Conservation (phyloP, 257 asterid genomes). For the Lithospermum erythrorhizon region DNA sequence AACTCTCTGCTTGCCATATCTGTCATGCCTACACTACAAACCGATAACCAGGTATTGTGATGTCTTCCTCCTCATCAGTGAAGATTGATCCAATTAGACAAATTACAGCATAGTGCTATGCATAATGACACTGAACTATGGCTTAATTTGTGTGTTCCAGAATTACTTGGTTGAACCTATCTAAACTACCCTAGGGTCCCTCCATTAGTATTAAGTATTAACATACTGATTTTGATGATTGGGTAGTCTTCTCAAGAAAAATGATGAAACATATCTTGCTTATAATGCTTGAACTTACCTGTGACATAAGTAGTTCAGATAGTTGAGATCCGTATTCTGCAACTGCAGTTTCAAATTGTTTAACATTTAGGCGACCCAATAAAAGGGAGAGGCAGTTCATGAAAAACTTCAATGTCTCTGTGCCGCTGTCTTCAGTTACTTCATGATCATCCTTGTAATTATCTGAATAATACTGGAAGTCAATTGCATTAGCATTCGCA, state of each 20-base stretch:
- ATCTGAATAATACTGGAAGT: constrained; percentile 61
- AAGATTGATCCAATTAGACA: too few species aligned
- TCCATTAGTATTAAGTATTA: background rate
- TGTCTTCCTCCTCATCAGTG: too few species aligned
- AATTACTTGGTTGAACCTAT: background rate
- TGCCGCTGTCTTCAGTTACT: constrained; percentile 37
- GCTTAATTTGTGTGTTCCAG: background rate
- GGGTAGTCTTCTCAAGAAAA: background rate
- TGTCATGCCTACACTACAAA: background rate
- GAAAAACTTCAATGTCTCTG: constrained; percentile 62
- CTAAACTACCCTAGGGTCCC: background rate
- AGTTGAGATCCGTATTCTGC: constrained; percentile 61
- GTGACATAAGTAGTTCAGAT: constrained; percentile 56
- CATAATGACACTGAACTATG: background rate
- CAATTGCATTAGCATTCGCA: constrained; percentile 15
- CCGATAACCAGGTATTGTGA: too few species aligned
- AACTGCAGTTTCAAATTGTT: constrained; percentile 46
- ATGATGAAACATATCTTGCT: constrained; percentile 7
- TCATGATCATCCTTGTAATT: constrained; percentile 43
- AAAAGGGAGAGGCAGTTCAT: constrained; percentile 73
- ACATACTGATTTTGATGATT: background rate
- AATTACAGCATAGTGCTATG: background rate
- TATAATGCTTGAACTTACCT: constrained; percentile 36
- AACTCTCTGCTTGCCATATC: background rate
- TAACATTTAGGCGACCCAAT: constrained; percentile 57